phyloP scores from a whole-genome alignment of 805 yeast genomes.

The Torulaspora franciscae region DNA sequence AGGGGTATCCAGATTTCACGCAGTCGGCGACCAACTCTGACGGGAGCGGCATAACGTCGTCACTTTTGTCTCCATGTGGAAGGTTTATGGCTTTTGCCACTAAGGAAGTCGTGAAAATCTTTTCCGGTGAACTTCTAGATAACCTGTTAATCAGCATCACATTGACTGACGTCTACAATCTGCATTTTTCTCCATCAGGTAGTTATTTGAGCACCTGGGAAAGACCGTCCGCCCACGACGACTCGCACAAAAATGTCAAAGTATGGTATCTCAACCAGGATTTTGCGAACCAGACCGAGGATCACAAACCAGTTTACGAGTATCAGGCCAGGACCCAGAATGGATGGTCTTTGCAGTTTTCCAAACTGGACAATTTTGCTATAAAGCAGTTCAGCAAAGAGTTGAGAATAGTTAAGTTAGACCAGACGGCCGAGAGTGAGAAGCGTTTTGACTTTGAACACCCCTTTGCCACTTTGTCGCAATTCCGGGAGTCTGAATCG shows the following conservation, averaged over 20 bases:
- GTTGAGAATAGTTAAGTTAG: constrained; percentile 39
- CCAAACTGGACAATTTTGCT: constrained; percentile 35
- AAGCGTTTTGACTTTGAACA: constrained; percentile 42
- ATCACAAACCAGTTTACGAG: constrained; percentile 33
- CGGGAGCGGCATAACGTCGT: constrained; percentile 21
- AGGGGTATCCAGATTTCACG: constrained; percentile 34
- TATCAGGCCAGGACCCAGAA: constrained; percentile 78
- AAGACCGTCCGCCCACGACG: constrained; percentile 68
- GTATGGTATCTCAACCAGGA: constrained; percentile 57
- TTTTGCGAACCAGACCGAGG: constrained; percentile 33
- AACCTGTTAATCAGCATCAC: constrained; percentile 25
- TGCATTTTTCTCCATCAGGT: constrained; percentile 87
- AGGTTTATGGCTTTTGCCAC: constrained; percentile 34
- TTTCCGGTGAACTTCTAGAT: constrained; percentile 29
- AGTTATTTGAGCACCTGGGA: constrained; percentile 83
- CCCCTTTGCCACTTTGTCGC: constrained; percentile 53
- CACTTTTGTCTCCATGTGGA: constrained; percentile 35
- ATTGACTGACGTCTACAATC: constrained; percentile 66
- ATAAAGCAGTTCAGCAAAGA: constrained; percentile 30
- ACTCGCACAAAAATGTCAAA: constrained; percentile 74
- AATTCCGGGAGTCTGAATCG: constrained; percentile 40
- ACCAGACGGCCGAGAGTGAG: constrained; percentile 34
- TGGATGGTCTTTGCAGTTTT: constrained; percentile 59
- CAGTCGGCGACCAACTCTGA: constrained; percentile 25
- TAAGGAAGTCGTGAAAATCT: constrained; percentile 25